Base-by-base conservation (phyloP, 805 yeast genomes). In the Cyberlindnera lachancei region DNA sequence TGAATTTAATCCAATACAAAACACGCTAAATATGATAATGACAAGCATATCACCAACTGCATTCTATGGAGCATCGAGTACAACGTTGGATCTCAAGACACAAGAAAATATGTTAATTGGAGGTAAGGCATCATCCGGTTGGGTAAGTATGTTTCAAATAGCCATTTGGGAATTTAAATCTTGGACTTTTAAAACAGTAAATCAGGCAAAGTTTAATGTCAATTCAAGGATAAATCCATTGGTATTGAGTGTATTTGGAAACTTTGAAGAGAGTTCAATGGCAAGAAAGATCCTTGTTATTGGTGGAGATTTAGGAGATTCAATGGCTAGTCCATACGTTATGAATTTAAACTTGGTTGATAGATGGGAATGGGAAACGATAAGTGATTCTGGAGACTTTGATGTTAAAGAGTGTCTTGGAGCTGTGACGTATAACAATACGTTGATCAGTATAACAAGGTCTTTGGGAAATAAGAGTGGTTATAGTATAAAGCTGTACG, bases 81-180 rank as follows among this genome's bases (percentile, higher is more conserved):
- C 64, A 6, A 25, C 40, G 1, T 16, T 64, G 13, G 52, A 64
- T 37, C 63, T 74, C 1, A 52, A 61, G 19, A 64, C 72, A 8
- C 64, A 58, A 33, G 58, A 70, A 4, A 71, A 64, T 40, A 52
- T 77, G 22, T 51, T 83, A 3, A 58, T 83, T 25, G 94, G 92
- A 0, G 94, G 94, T 3, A 63, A 62, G 33, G 68, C 83, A 3
- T 44, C 52, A 6, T 45, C 57, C 3, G 86, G 86, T 1, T 81
- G 88, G 86, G 70, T 81, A 22, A 70, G 73, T 40, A 71, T 82
- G 77, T 67, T 68, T 44, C 92, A 82, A 53, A 57, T 80, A 14
- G 90, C 92, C 0, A 54, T 79, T 3, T 81, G 87, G 83, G 76
- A 75, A 44, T 74, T 73, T 38, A 61, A 64, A 30, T 58, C 82